These are phyloP conservation scores for Quercus cerris DNA, from an alignment of 306 rosid species.

Conservation along the genomic window DNA sequence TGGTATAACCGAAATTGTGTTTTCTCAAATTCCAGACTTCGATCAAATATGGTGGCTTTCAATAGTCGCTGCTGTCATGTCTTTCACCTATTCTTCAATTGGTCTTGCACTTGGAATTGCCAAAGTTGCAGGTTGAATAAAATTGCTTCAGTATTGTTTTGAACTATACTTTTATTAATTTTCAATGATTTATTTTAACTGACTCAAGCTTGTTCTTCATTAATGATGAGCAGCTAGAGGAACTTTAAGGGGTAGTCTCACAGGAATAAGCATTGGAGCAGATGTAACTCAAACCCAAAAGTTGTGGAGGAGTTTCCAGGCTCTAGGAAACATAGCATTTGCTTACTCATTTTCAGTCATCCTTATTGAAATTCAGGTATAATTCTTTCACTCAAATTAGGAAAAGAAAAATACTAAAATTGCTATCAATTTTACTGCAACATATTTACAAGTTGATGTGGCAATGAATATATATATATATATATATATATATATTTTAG, in stretches of 20 bases:
- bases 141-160: neutral
- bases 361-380: slow-evolving; percentile 69
- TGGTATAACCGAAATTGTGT: slow-evolving; percentile 34
- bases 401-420: neutral
- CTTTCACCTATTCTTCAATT: slow-evolving; percentile 52
- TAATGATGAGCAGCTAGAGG: slow-evolving; percentile 42
- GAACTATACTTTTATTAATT: neutral
- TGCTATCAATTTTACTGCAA: no score
- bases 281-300: slow-evolving; percentile 36
- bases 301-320: slow-evolving; percentile 57
- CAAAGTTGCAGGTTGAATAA: slow-evolving; percentile 57
- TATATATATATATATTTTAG: no score
- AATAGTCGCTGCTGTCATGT: slow-evolving; percentile 56
- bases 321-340: slow-evolving; percentile 67
- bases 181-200: neutral
- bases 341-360: slow-evolving; percentile 54
- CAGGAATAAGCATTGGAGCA: slow-evolving; percentile 39
- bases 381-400: neutral
- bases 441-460: no score
- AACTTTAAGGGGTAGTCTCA: slow-evolving; percentile 39
- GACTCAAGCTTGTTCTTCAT: slow-evolving; percentile 4
- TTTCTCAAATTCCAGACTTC: slow-evolving; percentile 62
- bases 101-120: slow-evolving; percentile 57
- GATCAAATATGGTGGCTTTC: slow-evolving; percentile 78
- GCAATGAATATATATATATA: no score